A percentile compares a stretch with the other conserved stretches of the same genome.
phyloP scores from a whole-genome alignment of 768 basidiomycete genomes.

The Sutorius australiensis region DNA sequence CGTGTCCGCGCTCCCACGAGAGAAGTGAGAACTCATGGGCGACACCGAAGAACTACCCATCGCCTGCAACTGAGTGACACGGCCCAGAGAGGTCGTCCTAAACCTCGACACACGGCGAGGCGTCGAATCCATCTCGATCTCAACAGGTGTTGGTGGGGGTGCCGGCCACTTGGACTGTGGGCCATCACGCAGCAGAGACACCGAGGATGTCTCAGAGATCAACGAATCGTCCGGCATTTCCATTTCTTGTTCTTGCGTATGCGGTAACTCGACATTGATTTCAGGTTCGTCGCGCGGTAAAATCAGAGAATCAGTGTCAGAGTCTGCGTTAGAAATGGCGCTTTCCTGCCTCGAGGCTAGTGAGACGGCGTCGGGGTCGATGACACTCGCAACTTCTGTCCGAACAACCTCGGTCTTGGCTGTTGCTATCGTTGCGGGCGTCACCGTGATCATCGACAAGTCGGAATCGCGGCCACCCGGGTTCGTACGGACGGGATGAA shows the following conservation, averaged over 20 bases:
- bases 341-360: conserved; percentile 14
- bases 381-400: conserved; percentile 50
- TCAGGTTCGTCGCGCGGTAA: neutral
- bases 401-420: conserved; percentile 47
- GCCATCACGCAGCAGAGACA: conserved; percentile 17
- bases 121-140: conserved; percentile 21
- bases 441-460: conserved; percentile 44
- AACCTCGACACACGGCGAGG: conserved; percentile 28
- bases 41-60: conserved; percentile 33
- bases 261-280: conserved; percentile 1
- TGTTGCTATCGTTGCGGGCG: conserved; percentile 39
- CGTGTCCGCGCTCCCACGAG: conserved; percentile 34
- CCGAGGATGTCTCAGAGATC: conserved; percentile 13
- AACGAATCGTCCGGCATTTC: conserved; percentile 15
- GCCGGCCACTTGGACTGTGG: conserved; percentile 28
- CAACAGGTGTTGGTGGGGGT: conserved; percentile 30
- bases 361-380: conserved; percentile 33
- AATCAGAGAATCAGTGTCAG: conserved; percentile 3
- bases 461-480: conserved; percentile 29
- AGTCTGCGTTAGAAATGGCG: conserved; percentile 7
- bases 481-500: conserved; percentile 11
- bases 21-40: conserved; percentile 46
- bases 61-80: conserved; percentile 23
- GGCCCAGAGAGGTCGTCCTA: conserved; percentile 28
- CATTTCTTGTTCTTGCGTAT: conserved; percentile 3